Evolutionary conservation across 2,329 filamentous ascomycete genomes (phyloP).

Genomic region (Cadophora malorum): DNA sequence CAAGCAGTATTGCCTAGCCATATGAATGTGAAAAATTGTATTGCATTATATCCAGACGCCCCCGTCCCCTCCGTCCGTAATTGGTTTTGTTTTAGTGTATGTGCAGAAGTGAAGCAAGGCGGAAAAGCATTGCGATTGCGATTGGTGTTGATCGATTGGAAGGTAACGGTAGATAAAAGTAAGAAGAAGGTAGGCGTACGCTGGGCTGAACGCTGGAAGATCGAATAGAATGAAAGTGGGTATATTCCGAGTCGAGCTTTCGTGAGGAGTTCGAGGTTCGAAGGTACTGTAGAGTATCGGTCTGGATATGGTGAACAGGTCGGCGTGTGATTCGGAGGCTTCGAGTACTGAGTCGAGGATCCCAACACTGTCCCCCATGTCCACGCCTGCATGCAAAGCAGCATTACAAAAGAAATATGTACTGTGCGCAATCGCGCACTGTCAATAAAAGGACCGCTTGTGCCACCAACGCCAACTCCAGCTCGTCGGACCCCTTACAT

Average conservation of each 20-base stretch:
- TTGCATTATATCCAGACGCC: constrained; percentile 28
- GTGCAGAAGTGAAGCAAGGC: constrained; percentile 28
- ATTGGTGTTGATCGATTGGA: not conserved
- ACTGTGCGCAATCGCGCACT: constrained; percentile 25
- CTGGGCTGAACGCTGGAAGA: constrained; percentile 5
- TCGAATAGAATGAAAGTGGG: constrained; percentile 14
- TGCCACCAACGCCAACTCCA: constrained; percentile 31
- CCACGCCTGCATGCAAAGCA: not conserved
- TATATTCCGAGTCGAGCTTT: constrained; percentile 8
- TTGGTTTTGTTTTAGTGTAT: constrained; percentile 23
- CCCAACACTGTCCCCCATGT: not conserved
- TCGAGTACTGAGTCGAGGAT: not conserved
- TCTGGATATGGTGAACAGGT: not conserved
- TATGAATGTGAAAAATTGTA: not conserved
- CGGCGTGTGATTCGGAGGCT: not conserved
- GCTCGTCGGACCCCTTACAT: constrained; percentile 54
- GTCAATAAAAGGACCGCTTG: constrained; percentile 24
- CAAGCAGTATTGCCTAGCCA: not conserved
- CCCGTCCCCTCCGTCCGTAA: constrained; percentile 3
- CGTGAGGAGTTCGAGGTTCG: not conserved
- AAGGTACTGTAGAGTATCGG: not conserved
- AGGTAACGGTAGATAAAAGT: not conserved
- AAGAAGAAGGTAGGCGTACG: not conserved
- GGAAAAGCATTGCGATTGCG: not conserved
- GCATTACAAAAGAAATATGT: constrained; percentile 25